These are phyloP conservation scores for Monascus purpureus DNA, from an alignment of 495 filamentous ascomycete species.

Conservation along the genomic window DNA sequence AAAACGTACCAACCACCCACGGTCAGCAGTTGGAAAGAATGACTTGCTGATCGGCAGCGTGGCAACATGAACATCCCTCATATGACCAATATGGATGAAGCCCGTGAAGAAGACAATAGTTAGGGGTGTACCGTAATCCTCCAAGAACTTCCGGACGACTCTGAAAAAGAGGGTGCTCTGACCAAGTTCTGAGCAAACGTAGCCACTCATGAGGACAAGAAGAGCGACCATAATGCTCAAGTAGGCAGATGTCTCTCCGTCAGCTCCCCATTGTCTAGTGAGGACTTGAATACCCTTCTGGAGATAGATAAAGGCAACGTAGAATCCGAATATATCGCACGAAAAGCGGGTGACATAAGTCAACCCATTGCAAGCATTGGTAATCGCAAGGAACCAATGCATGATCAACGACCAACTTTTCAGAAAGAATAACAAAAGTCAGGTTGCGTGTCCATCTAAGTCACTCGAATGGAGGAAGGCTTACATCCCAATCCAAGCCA, in stretches of 20 bases:
- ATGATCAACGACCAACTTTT: constrained; percentile 61
- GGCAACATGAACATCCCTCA: constrained; percentile 48
- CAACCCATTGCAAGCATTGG: constrained; percentile 67
- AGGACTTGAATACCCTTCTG: constrained; percentile 76
- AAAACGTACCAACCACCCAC: constrained; percentile 75
- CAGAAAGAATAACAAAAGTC: constrained; percentile 1
- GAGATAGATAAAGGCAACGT: constrained; percentile 76
- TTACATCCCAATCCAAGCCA: constrained; percentile 72
- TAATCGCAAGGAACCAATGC: constrained; percentile 66
- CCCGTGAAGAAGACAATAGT: constrained; percentile 81
- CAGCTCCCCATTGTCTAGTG: constrained; percentile 41
- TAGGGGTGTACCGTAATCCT: constrained; percentile 73
- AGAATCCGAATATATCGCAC: constrained; percentile 81
- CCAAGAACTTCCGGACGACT: constrained; percentile 59
- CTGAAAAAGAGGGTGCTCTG: constrained; percentile 55
- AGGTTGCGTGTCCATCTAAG: neutral
- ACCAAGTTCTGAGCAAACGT: constrained; percentile 56
- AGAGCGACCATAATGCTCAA: constrained; percentile 60
- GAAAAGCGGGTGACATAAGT: constrained; percentile 74
- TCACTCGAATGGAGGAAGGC: constrained; percentile 7
- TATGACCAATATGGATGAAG: constrained; percentile 72
- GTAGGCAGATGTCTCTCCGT: constrained; percentile 50
- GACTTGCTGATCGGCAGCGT: constrained; percentile 58
- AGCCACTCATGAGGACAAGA: constrained; percentile 58
- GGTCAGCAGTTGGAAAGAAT: constrained; percentile 68